These are phyloP conservation scores for Scheffersomyces segobiensis DNA, from an alignment of 1,139 yeast species.

Conservation along the genomic window DNA sequence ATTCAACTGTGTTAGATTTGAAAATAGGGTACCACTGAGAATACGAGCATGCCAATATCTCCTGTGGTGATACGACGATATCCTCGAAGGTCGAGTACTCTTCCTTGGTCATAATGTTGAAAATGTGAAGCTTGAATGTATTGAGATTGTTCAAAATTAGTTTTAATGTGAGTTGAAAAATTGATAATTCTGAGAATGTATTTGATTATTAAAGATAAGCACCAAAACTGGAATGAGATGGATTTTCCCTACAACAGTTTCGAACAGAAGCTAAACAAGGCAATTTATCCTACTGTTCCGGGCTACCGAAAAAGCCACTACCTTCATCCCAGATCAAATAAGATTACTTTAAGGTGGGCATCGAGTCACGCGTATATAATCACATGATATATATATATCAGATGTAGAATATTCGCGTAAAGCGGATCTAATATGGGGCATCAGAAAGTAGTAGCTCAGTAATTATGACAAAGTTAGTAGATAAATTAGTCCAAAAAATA, in stretches of 20 bases:
- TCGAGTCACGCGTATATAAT: neutral
- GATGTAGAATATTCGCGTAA: no score
- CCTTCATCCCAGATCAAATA: neutral
- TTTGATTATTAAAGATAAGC: neutral
- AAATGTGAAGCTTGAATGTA: neutral
- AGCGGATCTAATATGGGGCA: no score
- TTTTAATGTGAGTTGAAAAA: neutral
- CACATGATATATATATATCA: neutral
- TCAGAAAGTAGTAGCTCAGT: no score
- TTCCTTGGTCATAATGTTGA: slow-evolving; percentile 1
- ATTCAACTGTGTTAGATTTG: slow-evolving; percentile 48
- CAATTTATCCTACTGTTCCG: neutral
- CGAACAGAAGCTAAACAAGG: neutral
- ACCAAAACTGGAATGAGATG: neutral
- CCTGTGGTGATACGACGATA: slow-evolving; percentile 44
- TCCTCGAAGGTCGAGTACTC: slow-evolving; percentile 28
- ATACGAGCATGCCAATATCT: slow-evolving; percentile 66
- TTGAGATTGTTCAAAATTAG: neutral
- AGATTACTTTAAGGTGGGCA: neutral
- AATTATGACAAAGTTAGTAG: no score
- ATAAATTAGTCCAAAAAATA: no score
- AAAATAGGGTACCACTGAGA: slow-evolving; percentile 72
- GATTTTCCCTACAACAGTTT: neutral
- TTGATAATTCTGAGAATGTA: neutral
- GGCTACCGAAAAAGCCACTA: neutral